These are phyloP conservation scores for Eucalyptus pauciflora DNA, from an alignment of 345 rosid genomes.

Conservation along the genomic window DNA sequence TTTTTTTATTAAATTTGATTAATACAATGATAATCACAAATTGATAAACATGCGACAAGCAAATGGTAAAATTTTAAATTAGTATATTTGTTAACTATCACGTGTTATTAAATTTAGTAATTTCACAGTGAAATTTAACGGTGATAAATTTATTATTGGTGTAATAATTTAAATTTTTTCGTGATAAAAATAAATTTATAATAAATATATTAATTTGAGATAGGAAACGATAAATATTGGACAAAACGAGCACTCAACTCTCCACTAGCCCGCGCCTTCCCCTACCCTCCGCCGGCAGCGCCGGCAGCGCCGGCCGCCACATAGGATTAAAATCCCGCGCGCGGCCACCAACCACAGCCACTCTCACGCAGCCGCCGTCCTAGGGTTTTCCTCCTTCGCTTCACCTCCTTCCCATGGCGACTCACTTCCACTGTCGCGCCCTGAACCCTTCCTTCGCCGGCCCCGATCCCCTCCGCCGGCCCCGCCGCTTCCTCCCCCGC, in stretches of 20 bases:
- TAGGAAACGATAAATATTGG: not conserved
- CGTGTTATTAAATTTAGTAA: accelerated
- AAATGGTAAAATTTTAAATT: accelerated
- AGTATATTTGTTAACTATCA: accelerated
- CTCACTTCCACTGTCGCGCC: not conserved
- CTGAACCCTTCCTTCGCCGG: not conserved
- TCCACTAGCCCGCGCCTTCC: not conserved
- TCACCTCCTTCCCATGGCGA: not conserved
- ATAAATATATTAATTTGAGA: too few relatives aligned
- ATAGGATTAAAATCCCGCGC: not conserved
- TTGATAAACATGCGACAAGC: accelerated
- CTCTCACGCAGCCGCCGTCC: not conserved
- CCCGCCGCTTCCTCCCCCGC: not conserved
- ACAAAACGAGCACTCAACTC: not conserved
- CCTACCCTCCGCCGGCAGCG: not conserved
- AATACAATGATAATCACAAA: accelerated
- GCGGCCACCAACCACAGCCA: not conserved
- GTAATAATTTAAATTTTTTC: accelerated
- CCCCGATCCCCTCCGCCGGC: not conserved
- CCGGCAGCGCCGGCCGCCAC: not conserved
- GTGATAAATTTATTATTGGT: accelerated
- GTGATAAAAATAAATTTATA: too few relatives aligned
- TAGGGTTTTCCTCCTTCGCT: not conserved
- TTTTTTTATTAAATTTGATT: too few relatives aligned
- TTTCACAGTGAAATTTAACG: accelerated